Evolutionary conservation across 2,329 filamentous ascomycete species (phyloP).

Genomic region (Alternaria triticimaculans): DNA sequence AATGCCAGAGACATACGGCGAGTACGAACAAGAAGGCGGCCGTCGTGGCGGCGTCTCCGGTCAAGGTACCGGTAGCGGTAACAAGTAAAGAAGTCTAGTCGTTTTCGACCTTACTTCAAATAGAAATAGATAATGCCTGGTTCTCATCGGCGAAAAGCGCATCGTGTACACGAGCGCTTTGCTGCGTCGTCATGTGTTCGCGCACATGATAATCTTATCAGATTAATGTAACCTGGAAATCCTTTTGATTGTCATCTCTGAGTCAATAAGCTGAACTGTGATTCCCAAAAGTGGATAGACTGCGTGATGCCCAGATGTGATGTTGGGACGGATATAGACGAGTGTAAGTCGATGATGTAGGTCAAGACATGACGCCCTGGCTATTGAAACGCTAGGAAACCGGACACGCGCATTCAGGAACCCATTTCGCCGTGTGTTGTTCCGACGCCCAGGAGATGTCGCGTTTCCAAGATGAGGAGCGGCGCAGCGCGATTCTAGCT

Average conservation of each 20-base stretch:
- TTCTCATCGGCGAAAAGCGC: background rate
- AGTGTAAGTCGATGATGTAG: too few species aligned
- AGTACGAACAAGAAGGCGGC: conserved; percentile 9
- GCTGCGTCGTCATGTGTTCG: background rate
- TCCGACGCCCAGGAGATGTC: background rate
- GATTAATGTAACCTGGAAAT: rapidly evolving
- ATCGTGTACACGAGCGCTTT: background rate
- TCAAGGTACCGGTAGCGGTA: conserved; percentile 2
- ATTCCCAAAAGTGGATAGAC: background rate
- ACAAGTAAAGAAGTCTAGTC: background rate
- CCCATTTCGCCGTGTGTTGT: background rate
- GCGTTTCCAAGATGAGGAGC: background rate
- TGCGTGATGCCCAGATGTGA: too few species aligned
- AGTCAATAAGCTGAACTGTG: too few species aligned
- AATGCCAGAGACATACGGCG: conserved; percentile 9
- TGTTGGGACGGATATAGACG: too few species aligned
- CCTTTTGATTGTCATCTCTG: background rate
- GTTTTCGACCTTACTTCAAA: background rate
- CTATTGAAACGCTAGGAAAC: too few species aligned
- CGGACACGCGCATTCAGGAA: background rate
- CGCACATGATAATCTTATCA: background rate
- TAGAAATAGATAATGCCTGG: background rate
- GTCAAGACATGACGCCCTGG: too few species aligned
- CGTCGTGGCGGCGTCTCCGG: conserved; percentile 15
- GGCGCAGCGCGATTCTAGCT: background rate